Evolutionary conservation across 208 protist genomes (phyloP).

Genomic region (Crithidia mellificae): DNA sequence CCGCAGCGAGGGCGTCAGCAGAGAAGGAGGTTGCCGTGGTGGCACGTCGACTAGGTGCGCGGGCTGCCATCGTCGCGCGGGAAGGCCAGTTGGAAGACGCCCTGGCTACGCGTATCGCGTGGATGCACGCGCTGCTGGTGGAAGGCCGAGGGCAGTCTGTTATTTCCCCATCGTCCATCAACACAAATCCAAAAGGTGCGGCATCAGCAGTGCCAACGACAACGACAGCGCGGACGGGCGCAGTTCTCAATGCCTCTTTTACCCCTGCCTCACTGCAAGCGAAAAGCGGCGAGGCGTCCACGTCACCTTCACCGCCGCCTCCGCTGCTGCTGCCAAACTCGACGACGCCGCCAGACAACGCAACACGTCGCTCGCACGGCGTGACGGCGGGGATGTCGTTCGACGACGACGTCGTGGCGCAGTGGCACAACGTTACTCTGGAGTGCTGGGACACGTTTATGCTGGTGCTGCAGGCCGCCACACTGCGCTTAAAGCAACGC

Average conservation of each 20-base stretch:
- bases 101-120: conserved; percentile 12
- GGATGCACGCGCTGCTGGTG: conserved; percentile 27
- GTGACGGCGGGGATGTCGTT: neutral
- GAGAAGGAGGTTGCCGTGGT: conserved; percentile 12
- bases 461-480: conserved; percentile 29
- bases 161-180: too few species aligned
- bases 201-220: too few species aligned
- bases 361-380: neutral
- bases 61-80: conserved; percentile 23
- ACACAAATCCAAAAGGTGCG: too few species aligned
- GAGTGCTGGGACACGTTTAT: conserved; percentile 23
- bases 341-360: neutral
- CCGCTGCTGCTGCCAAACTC: neutral
- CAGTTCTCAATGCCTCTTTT: too few species aligned
- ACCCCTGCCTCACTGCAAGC: conserved; percentile 20
- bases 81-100: conserved; percentile 28
- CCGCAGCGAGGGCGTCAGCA: neutral
- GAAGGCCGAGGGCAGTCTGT: conserved; percentile 18
- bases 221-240: too few species aligned
- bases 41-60: conserved; percentile 23
- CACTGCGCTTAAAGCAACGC: conserved; percentile 27
- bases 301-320: too few species aligned
- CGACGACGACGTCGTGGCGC: conserved; percentile 5
- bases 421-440: conserved; percentile 23
- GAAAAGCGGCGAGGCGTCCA: conserved; percentile 7